Conservation (phyloP, 179 eudicot genomes). For the Spinacia oleracea region DNA sequence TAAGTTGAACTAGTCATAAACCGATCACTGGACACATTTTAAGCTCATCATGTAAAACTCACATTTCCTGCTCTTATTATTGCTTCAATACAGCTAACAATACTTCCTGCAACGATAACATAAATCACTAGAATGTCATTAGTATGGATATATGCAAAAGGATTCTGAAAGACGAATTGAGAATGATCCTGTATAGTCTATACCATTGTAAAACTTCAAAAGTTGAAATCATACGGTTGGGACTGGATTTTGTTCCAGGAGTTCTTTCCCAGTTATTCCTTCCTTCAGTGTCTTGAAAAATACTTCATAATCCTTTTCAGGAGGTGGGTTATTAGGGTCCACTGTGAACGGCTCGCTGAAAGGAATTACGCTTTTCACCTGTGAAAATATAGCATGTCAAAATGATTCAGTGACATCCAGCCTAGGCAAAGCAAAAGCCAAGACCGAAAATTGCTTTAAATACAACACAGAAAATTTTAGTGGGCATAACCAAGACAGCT, state of each 20-base stretch:
- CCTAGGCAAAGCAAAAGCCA: neutral
- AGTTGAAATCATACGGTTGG: conserved; percentile 40
- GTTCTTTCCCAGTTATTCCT: conserved; percentile 89
- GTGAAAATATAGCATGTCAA: conserved; percentile 26
- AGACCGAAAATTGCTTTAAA: neutral
- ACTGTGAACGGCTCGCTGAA: conserved; percentile 82
- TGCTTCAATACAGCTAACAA: neutral
- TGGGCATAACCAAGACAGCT: neutral
- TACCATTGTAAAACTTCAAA: neutral
- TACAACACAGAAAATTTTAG: neutral
- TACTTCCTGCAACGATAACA: conserved; percentile 5
- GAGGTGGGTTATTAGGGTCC: conserved; percentile 90
- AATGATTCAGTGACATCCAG: neutral
- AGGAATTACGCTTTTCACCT: conserved; percentile 92
- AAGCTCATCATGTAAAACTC: neutral
- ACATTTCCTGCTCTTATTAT: neutral
- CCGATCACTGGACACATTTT: neutral
- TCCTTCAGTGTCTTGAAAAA: conserved; percentile 81
- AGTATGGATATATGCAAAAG: neutral
- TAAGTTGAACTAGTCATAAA: neutral
- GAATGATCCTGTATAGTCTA: neutral
- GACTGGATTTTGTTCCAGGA: conserved; percentile 56
- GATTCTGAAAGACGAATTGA: neutral
- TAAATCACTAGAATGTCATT: neutral
- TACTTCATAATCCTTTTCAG: conserved; percentile 80